phyloP scores from a whole-genome alignment of 768 basidiomycete genomes.

The Podaxis sp. region DNA sequence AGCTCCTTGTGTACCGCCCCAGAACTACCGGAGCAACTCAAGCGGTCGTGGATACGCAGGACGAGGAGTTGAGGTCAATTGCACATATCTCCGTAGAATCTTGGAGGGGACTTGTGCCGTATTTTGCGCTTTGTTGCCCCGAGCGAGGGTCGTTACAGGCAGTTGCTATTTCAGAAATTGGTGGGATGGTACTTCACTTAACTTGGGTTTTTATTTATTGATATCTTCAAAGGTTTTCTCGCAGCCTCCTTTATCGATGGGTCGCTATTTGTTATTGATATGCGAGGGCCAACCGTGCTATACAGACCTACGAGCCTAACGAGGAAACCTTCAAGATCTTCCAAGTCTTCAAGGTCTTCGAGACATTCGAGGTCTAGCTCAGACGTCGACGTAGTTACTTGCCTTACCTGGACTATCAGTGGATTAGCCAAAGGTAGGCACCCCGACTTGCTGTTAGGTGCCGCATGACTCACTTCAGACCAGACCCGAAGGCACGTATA shows the following conservation, averaged over 20 bases:
- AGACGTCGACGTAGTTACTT: conserved; percentile 45
- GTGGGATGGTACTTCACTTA: conserved; percentile 32
- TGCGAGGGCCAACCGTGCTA: conserved; percentile 70
- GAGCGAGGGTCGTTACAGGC: conserved; percentile 38
- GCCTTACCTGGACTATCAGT: conserved; percentile 66
- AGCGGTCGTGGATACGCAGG: conserved; percentile 20
- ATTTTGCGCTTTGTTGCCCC: conserved; percentile 47
- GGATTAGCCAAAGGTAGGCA: conserved; percentile 46
- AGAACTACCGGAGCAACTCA: conserved; percentile 15
- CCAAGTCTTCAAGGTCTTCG: conserved; percentile 24
- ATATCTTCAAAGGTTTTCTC: conserved; percentile 57
- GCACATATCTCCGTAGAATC: conserved; percentile 39
- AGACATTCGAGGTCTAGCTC: conserved; percentile 28
- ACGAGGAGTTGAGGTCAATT: conserved; percentile 51
- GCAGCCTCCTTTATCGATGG: conserved; percentile 65
- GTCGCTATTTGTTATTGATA: conserved; percentile 60
- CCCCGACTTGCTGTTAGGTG: not conserved
- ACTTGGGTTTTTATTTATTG: not conserved
- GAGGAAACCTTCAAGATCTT: conserved; percentile 31
- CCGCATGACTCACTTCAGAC: not conserved
- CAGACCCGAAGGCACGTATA: conserved; percentile 43
- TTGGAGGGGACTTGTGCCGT: conserved; percentile 51
- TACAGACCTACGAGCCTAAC: conserved; percentile 39
- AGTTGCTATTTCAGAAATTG: conserved; percentile 69
- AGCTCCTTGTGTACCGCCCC: conserved; percentile 47